A percentile compares a stretch with the other conserved stretches of the same genome.
Evolutionary conservation across 257 asterid genomes (phyloP).

Genomic region (Perilla frutescens): DNA sequence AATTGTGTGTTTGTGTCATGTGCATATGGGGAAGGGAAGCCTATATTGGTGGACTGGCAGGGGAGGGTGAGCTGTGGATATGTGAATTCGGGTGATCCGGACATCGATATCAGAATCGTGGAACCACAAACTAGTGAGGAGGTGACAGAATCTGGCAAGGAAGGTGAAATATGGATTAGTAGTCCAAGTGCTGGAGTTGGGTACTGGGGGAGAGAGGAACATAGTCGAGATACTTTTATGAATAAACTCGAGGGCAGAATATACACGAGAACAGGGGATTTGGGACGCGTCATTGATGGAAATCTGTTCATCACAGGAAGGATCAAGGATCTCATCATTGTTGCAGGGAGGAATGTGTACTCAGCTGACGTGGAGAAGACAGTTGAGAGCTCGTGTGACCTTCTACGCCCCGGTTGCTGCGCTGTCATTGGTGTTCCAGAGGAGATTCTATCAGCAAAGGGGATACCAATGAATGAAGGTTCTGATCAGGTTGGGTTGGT

Average conservation of each 20-base stretch:
- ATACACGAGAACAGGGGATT: slow-evolving; percentile 79
- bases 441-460: slow-evolving; percentile 67
- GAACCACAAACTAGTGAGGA: slow-evolving; percentile 69
- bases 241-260: slow-evolving; percentile 46
- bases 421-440: slow-evolving; percentile 88
- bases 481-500: slow-evolving; percentile 82
- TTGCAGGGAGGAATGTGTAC: slow-evolving; percentile 81
- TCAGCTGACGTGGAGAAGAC: slow-evolving; percentile 87
- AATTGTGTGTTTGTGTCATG: slow-evolving; percentile 83
- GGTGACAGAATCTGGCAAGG: slow-evolving; percentile 50
- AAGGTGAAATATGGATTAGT: slow-evolving; percentile 89
- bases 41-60: slow-evolving; percentile 81
- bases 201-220: slow-evolving; percentile 72
- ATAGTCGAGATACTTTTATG: slow-evolving; percentile 55
- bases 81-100: slow-evolving; percentile 44
- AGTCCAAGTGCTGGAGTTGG: slow-evolving; percentile 86
- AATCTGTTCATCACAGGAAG: slow-evolving; percentile 79
- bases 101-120: slow-evolving; percentile 63
- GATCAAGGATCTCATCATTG: slow-evolving; percentile 86
- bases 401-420: slow-evolving; percentile 82
- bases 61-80: slow-evolving; percentile 85
- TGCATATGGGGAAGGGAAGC: slow-evolving; percentile 76
- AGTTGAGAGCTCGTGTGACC: slow-evolving; percentile 74
- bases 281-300: slow-evolving; percentile 68
- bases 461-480: slow-evolving; percentile 56